phyloP scores from a whole-genome alignment of 768 basidiomycete genomes.

The Kwoniella newhampshirensis region DNA sequence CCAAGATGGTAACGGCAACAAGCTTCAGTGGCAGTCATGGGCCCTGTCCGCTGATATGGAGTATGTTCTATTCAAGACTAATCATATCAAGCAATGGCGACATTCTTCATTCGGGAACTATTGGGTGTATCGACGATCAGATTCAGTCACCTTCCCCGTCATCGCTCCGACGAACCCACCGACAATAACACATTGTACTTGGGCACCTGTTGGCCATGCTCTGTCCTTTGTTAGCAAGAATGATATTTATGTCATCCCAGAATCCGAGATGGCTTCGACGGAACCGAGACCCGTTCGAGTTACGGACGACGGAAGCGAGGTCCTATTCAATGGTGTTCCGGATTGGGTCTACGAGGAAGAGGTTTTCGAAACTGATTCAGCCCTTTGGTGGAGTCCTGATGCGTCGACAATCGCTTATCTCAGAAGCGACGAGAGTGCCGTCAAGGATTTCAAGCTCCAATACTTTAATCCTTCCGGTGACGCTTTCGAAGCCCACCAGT shows the following conservation, averaged over 20 bases:
- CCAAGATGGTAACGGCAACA: constrained; percentile 36
- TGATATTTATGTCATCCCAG: constrained; percentile 79
- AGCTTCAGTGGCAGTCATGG: constrained; percentile 62
- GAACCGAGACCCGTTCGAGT: constrained; percentile 61
- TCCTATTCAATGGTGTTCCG: constrained; percentile 88
- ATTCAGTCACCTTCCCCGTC: constrained; percentile 69
- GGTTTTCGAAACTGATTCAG: constrained; percentile 66
- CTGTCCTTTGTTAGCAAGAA: constrained; percentile 84
- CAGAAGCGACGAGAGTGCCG: constrained; percentile 79
- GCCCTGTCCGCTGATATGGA: constrained; percentile 87
- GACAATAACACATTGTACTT: constrained; percentile 72
- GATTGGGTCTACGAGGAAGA: constrained; percentile 75
- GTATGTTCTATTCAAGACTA: constrained; percentile 76
- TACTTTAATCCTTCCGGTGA: constrained; percentile 84
- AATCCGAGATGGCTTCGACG: constrained; percentile 19
- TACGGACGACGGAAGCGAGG: constrained; percentile 75
- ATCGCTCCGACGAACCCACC: constrained; percentile 69
- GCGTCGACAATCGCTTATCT: constrained; percentile 74
- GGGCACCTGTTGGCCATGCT: constrained; percentile 78
- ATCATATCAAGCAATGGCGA: constrained; percentile 89
- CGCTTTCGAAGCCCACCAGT: constrained; percentile 70
- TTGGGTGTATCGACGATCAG: constrained; percentile 77
- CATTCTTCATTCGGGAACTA: constrained; percentile 87
- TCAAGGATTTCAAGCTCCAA: constrained; percentile 82
- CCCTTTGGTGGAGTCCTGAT: constrained; percentile 90